These are phyloP conservation scores for Saturnispora bothae DNA, from an alignment of 805 yeast species.

Conservation along the genomic window DNA sequence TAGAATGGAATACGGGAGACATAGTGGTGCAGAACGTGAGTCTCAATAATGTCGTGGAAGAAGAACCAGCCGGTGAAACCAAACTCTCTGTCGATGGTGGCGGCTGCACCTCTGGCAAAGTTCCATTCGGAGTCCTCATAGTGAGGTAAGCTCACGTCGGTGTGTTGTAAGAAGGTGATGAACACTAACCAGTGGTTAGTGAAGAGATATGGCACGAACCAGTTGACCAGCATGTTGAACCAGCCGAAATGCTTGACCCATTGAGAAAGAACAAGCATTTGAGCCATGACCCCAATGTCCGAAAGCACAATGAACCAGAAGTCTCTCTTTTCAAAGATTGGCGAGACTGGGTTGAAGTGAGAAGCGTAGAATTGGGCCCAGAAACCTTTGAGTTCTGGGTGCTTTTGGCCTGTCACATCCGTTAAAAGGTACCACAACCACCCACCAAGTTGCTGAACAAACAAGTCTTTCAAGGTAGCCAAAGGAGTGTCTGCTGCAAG, in stretches of 20 bases:
- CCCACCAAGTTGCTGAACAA: conserved; percentile 69
- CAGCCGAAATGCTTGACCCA: conserved; percentile 56
- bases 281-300: conserved; percentile 59
- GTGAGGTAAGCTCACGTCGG: conserved; percentile 72
- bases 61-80: conserved; percentile 69
- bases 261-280: conserved; percentile 41
- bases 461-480: conserved; percentile 41
- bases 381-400: conserved; percentile 27
- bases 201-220: conserved; percentile 67
- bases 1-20: conserved; percentile 80
- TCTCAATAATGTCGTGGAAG: conserved; percentile 84
- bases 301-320: conserved; percentile 61
- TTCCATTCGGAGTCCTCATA: conserved; percentile 70
- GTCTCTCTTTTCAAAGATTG: conserved; percentile 64
- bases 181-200: conserved; percentile 88
- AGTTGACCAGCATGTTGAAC: conserved; percentile 53
- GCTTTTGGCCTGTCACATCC: conserved; percentile 70
- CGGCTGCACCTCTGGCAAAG: conserved; percentile 84
- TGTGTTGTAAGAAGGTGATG: conserved; percentile 77
- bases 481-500: conserved; percentile 69
- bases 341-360: conserved; percentile 67
- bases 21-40: conserved; percentile 82
- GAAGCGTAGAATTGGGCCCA: conserved; percentile 37
- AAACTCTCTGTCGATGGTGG: conserved; percentile 77
- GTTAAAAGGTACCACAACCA: conserved; percentile 57